Conservation (phyloP, 768 basidiomycete species). For the Trametes punicea region DNA sequence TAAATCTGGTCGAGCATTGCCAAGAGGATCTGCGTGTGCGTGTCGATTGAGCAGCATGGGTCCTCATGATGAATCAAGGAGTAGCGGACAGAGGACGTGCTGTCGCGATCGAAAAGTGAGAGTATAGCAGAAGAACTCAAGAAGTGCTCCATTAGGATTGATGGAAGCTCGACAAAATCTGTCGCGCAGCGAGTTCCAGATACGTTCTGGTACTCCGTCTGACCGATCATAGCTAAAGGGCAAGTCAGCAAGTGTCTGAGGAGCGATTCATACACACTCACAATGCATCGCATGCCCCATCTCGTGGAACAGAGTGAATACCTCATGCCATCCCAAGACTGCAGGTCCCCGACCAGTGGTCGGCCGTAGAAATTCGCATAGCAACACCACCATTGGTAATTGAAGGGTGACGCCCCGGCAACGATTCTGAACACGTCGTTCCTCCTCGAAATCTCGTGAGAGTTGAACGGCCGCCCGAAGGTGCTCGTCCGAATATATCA, state of each 20-base stretch:
- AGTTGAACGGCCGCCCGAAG: constrained; percentile 26
- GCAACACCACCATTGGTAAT: constrained; percentile 85
- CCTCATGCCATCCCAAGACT: constrained; percentile 86
- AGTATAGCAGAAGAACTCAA: constrained; percentile 81
- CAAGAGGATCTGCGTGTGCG: constrained; percentile 86
- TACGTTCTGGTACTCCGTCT: constrained; percentile 97
- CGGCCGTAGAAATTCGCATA: constrained; percentile 81
- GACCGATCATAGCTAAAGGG: constrained; percentile 89
- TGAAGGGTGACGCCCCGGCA: constrained; percentile 74
- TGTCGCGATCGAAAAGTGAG: constrained; percentile 66
- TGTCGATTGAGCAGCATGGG: constrained; percentile 82
- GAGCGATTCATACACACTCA: constrained; percentile 48
- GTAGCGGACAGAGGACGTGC: constrained; percentile 42
- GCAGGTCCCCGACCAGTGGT: constrained; percentile 61
- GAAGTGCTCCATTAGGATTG: constrained; percentile 99
- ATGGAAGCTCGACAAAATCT: constrained; percentile 97
- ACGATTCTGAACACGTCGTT: constrained; percentile 55
- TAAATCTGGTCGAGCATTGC: constrained; percentile 87
- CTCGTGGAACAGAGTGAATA: constrained; percentile 94
- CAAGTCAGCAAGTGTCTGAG: constrained; percentile 1
- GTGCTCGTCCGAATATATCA: constrained; percentile 40
- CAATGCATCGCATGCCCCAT: constrained; percentile 99
- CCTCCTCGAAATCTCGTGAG: constrained; percentile 61
- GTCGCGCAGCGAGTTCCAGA: constrained; percentile 97
- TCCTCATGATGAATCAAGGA: constrained; percentile 68